Conservation (phyloP, 169 alveolate species). For the Eimeria tenella region DNA sequence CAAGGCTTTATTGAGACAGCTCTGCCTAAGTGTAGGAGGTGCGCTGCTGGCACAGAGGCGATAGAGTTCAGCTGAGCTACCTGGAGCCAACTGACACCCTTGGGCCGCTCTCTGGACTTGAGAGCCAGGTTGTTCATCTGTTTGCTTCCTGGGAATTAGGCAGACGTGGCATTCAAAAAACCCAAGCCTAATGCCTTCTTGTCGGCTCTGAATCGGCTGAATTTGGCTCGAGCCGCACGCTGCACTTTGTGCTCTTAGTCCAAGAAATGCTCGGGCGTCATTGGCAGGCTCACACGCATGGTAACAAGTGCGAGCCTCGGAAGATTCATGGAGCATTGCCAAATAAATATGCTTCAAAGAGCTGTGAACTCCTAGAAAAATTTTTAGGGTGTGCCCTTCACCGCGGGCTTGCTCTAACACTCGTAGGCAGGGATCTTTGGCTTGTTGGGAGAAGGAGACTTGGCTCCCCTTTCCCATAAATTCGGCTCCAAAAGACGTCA, state of each 20-base stretch:
- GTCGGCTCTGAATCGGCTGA: background rate
- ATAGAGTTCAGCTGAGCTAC: background rate
- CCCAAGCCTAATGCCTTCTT: conserved; percentile 1
- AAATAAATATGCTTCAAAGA: background rate
- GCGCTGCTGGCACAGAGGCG: conserved; percentile 5
- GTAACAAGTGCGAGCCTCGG: background rate
- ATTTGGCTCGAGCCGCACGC: background rate
- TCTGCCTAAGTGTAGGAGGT: background rate
- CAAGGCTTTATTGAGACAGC: background rate
- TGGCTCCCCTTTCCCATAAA: too few relatives aligned
- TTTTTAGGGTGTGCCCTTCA: too few relatives aligned
- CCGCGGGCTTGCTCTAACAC: too few relatives aligned
- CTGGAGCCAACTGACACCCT: background rate
- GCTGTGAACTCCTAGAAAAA: too few relatives aligned
- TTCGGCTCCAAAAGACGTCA: too few relatives aligned
- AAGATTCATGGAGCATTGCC: background rate
- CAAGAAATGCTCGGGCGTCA: background rate
- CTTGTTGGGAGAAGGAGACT: too few relatives aligned
- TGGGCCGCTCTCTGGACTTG: background rate
- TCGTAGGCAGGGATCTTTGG: too few relatives aligned
- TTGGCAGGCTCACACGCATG: background rate
- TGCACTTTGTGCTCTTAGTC: background rate
- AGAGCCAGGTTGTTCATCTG: too few relatives aligned
- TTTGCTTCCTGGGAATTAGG: background rate
- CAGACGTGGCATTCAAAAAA: conserved; percentile 57